Evolutionary conservation across 1,284 basidiomycete genomes (phyloP).

Genomic region (Heterobasidion annosum): DNA sequence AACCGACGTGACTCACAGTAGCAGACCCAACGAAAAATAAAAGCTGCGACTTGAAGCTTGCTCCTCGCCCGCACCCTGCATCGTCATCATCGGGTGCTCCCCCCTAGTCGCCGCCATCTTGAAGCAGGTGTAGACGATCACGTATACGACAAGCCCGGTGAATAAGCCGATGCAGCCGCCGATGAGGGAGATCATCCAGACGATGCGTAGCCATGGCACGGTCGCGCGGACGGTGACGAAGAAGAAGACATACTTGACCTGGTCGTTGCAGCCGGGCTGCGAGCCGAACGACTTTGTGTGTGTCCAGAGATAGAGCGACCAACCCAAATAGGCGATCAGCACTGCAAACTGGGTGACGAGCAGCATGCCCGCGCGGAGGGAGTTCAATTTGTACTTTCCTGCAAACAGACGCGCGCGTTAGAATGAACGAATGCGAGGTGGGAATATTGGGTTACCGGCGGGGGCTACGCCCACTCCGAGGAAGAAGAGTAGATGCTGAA

Average conservation of each 20-base stretch:
- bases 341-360: neutral
- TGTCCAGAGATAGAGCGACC: slow-evolving; percentile 8
- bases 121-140: neutral
- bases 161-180: neutral
- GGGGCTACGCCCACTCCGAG: slow-evolving; percentile 1
- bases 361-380: slow-evolving; percentile 1
- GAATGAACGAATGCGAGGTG: neutral
- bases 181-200: slow-evolving; percentile 7
- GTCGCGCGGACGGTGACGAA: slow-evolving; percentile 6
- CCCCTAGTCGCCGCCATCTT: neutral
- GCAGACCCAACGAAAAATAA: neutral
- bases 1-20: slow-evolving; percentile 5
- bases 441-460: neutral
- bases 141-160: neutral
- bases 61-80: neutral
- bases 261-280: slow-evolving; percentile 1
- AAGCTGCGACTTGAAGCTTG: neutral
- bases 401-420: neutral
- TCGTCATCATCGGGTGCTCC: neutral
- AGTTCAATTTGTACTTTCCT: slow-evolving; percentile 9
- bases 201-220: slow-evolving; percentile 2
- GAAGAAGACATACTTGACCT: slow-evolving; percentile 8
- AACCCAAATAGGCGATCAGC: slow-evolving; percentile 1
- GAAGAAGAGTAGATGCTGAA: slow-evolving; percentile 8
- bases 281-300: neutral